Conservation (phyloP, 495 filamentous ascomycete species). For the Tuber borchii region DNA sequence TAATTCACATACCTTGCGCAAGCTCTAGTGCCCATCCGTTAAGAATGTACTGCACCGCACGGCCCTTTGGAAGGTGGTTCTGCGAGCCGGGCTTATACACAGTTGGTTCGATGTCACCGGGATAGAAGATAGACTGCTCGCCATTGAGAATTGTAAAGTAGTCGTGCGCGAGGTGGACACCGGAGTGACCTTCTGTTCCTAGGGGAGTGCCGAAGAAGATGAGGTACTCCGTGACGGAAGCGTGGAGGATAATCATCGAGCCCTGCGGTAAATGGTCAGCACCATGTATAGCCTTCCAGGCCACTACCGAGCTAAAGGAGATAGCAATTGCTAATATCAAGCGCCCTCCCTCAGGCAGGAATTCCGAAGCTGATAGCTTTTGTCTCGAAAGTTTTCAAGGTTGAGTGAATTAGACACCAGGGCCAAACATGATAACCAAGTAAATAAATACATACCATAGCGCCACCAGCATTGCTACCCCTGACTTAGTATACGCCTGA, state of each 20-base stretch:
- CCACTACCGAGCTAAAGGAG: background rate
- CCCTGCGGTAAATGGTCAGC: slow-evolving; percentile 43
- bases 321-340: background rate
- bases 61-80: slow-evolving; percentile 68
- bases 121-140: slow-evolving; percentile 63
- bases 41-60: slow-evolving; percentile 81
- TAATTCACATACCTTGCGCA: slow-evolving; percentile 52
- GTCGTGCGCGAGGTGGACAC: slow-evolving; percentile 81
- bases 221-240: slow-evolving; percentile 68
- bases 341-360: background rate
- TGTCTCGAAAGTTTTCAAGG: background rate
- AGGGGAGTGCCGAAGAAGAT: slow-evolving; percentile 80
- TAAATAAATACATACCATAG: slow-evolving; percentile 50
- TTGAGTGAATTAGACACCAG: background rate
- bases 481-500: slow-evolving; percentile 30
- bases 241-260: slow-evolving; percentile 81
- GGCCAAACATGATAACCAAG: background rate
- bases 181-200: slow-evolving; percentile 80
- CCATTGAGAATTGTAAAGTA: slow-evolving; percentile 85
- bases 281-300: background rate
- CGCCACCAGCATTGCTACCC: slow-evolving; percentile 65
- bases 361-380: background rate
- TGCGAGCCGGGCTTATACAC: slow-evolving; percentile 67
- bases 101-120: slow-evolving; percentile 64
- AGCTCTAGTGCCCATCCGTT: slow-evolving; percentile 77